Percentiles rank a stretch among this genome's conserved stretches.
These are phyloP conservation scores for Butyriboletus loyo DNA, from an alignment of 768 basidiomycete genomes.

Conservation along the genomic window DNA sequence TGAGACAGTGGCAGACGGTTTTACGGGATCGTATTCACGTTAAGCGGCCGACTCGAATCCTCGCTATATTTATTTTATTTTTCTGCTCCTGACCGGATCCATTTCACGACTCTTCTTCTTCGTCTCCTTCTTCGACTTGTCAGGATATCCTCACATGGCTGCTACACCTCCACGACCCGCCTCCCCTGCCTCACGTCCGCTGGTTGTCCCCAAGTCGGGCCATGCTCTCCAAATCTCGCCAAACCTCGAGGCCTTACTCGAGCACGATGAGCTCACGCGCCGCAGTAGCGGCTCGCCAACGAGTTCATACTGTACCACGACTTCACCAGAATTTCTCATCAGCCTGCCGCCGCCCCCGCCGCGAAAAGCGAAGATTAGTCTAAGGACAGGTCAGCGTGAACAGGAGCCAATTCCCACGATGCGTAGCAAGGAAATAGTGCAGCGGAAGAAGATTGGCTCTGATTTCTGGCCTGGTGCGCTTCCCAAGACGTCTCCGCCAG, in stretches of 20 bases:
- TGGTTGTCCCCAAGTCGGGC: background rate
- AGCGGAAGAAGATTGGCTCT: constrained; percentile 12
- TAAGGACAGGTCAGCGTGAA: constrained; percentile 14
- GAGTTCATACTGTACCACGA: constrained; percentile 3
- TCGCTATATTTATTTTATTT: background rate
- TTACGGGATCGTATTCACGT: constrained; percentile 16
- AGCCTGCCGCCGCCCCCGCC: constrained; percentile 37
- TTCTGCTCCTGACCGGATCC: background rate
- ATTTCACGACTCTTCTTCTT: background rate
- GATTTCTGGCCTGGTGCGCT: constrained; percentile 28
- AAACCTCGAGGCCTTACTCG: constrained; percentile 56
- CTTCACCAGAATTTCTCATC: constrained; percentile 17
- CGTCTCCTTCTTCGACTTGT: background rate
- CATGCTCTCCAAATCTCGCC: constrained; percentile 50
- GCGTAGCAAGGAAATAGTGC: constrained; percentile 17
- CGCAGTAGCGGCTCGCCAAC: constrained; percentile 27
- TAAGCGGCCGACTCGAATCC: constrained; percentile 9
- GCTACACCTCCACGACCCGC: constrained; percentile 21
- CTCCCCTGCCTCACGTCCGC: constrained; percentile 8
- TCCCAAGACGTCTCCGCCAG: background rate
- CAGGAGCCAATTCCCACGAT: constrained; percentile 12
- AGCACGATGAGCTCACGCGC: constrained; percentile 53
- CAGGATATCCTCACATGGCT: constrained; percentile 12
- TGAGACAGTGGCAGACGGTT: background rate
- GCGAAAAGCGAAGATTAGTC: constrained; percentile 13